Conservation (phyloP, 2,329 filamentous ascomycete species). For the Thielaviopsis euricoi region DNA sequence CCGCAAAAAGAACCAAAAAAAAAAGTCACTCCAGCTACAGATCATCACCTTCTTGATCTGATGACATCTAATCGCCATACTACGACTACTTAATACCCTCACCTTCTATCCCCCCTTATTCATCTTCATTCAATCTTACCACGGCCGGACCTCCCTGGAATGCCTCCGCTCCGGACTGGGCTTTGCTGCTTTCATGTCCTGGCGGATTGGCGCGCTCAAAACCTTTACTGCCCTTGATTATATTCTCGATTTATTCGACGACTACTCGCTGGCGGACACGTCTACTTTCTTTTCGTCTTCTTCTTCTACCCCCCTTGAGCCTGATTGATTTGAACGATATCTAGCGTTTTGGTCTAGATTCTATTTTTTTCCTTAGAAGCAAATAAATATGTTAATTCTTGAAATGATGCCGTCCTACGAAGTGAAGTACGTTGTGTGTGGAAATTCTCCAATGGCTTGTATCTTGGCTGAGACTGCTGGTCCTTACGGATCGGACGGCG, state of each 20-base stretch:
- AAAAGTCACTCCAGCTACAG: background rate
- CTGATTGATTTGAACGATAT: background rate
- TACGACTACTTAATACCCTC: background rate
- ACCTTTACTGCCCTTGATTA: background rate
- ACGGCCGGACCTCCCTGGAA: background rate
- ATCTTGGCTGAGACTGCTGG: too few relatives aligned
- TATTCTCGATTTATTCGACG: background rate
- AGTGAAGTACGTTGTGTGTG: too few relatives aligned
- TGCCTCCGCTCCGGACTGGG: background rate
- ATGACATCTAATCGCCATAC: background rate
- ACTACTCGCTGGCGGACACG: background rate
- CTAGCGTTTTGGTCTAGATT: background rate
- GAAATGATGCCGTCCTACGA: too few relatives aligned
- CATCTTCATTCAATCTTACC: background rate
- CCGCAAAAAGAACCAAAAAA: background rate
- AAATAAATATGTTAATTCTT: background rate
- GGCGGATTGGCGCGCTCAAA: background rate
- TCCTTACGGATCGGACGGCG: too few relatives aligned
- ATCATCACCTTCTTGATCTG: background rate
- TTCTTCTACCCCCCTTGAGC: background rate
- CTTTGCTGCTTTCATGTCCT: background rate
- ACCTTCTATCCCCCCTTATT: background rate
- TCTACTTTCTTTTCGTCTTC: background rate
- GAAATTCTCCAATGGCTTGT: too few relatives aligned
- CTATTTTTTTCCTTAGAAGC: background rate